These are phyloP conservation scores for Aristolochia californica DNA, from an alignment of 164 flowering plant species.

Conservation along the genomic window DNA sequence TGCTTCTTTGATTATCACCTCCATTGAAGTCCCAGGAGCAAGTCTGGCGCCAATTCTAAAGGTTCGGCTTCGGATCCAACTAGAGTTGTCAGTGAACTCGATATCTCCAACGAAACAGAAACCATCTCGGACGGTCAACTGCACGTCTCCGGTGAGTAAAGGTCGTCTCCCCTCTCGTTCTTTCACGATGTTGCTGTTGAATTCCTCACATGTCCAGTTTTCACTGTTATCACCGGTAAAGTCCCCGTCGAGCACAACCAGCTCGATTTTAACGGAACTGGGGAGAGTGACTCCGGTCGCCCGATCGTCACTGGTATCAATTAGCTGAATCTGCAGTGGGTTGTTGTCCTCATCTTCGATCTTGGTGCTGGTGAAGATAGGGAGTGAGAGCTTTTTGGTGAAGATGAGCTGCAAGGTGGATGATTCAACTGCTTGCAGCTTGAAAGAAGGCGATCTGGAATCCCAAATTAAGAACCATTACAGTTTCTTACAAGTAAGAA, in stretches of 20 bases:
- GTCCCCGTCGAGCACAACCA: constrained; percentile 55
- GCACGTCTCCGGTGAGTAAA: constrained; percentile 44
- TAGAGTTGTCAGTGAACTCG: constrained; percentile 64
- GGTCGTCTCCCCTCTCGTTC: constrained; percentile 61
- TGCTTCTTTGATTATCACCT: constrained; percentile 42
- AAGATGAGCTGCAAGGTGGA: constrained; percentile 36
- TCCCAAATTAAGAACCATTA: no score
- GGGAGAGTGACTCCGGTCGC: constrained; percentile 13
- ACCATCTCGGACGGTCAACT: constrained; percentile 36
- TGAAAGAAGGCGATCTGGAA: constrained; percentile 30
- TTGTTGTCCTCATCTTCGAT: constrained; percentile 26
- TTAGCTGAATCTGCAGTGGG: constrained; percentile 30
- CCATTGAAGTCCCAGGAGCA: constrained; percentile 20
- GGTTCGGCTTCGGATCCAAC: constrained; percentile 60
- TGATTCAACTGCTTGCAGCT: constrained; percentile 34
- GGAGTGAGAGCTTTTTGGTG: constrained; percentile 29
- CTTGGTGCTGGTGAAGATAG: constrained; percentile 59
- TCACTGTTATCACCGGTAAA: constrained; percentile 23
- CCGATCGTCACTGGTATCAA: constrained; percentile 16
- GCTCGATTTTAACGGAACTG: constrained; percentile 34
- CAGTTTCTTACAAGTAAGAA: no score
- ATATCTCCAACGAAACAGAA: constrained; percentile 27
- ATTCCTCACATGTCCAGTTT: constrained; percentile 43
- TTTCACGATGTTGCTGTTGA: constrained; percentile 30
- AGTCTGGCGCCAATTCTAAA: constrained; percentile 58